phyloP scores from a whole-genome alignment of 2,329 filamentous ascomycete species.

The Parascedosporium putredinis region DNA sequence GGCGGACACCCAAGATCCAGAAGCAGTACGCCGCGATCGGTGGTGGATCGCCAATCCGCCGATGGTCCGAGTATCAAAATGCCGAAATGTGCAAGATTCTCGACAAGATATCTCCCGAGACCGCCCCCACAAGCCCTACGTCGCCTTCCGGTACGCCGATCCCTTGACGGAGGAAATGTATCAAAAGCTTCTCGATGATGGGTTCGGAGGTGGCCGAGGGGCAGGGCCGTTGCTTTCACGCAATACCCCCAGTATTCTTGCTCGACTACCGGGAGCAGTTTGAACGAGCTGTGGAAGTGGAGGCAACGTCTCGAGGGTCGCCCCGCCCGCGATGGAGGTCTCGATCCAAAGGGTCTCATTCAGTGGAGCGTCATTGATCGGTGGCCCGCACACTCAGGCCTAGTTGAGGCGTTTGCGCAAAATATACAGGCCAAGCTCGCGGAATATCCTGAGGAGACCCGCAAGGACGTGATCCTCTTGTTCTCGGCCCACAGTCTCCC shows the following conservation, averaged over 20 bases:
- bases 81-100: slow-evolving; percentile 95
- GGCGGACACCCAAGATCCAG: slow-evolving; percentile 90
- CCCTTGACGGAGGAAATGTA: slow-evolving; percentile 96
- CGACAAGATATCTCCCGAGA: slow-evolving; percentile 82
- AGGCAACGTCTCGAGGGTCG: slow-evolving; percentile 78
- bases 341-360: slow-evolving; percentile 56
- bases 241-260: slow-evolving; percentile 99
- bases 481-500: slow-evolving; percentile 95
- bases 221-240: slow-evolving; percentile 89
- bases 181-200: slow-evolving; percentile 68
- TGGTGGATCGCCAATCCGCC: slow-evolving; percentile 93
- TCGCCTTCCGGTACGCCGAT: slow-evolving; percentile 90
- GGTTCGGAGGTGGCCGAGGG: slow-evolving; percentile 84
- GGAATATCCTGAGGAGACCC: slow-evolving; percentile 72
- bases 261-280: slow-evolving; percentile 87
- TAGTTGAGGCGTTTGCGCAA: slow-evolving; percentile 84
- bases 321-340: slow-evolving; percentile 37
- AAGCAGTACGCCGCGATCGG: slow-evolving; percentile 94
- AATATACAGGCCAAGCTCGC: slow-evolving; percentile 81
- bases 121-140: slow-evolving; percentile 92
- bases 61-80: slow-evolving; percentile 94
- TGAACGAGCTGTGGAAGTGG: slow-evolving; percentile 99
- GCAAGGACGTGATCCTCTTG: slow-evolving; percentile 72
- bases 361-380: slow-evolving; percentile 96
- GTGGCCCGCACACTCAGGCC: slow-evolving; percentile 84